These are phyloP conservation scores for Austroboletus eburneus DNA, from an alignment of 768 basidiomycete species.

Conservation along the genomic window DNA sequence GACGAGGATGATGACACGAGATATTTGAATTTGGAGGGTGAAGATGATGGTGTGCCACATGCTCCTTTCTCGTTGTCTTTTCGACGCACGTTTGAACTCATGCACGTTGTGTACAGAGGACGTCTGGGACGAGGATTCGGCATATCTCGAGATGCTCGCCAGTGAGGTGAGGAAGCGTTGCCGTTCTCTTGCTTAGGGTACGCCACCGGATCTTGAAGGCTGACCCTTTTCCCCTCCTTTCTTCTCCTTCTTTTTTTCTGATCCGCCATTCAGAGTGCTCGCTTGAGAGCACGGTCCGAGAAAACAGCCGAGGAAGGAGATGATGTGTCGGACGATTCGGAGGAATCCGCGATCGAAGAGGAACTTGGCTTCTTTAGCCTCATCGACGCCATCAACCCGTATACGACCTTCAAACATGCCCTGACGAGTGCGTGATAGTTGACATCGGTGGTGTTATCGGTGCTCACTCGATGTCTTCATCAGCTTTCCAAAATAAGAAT, in stretches of 20 bases:
- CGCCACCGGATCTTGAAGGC: background rate
- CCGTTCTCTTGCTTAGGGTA: background rate
- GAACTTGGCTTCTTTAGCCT: conserved; percentile 85
- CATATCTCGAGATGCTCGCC: conserved; percentile 82
- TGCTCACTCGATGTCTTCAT: background rate
- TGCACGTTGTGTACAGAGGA: conserved; percentile 49
- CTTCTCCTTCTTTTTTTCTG: background rate
- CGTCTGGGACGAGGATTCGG: conserved; percentile 88
- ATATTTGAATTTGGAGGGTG: conserved; percentile 60
- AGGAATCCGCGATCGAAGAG: conserved; percentile 66
- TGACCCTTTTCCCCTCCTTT: background rate
- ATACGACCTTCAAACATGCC: conserved; percentile 72
- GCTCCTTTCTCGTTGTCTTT: background rate
- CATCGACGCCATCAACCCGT: conserved; percentile 75
- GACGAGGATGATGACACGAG: conserved; percentile 49
- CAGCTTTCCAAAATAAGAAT: conserved; percentile 78
- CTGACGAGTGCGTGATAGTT: conserved; percentile 51
- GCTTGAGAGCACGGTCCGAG: conserved; percentile 62
- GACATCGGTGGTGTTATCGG: background rate
- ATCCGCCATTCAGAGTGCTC: conserved; percentile 50
- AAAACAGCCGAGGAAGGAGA: conserved; percentile 28
- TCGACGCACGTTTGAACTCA: background rate
- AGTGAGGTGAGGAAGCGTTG: conserved; percentile 52
- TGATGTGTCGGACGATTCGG: conserved; percentile 38
- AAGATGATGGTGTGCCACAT: conserved; percentile 47